These are phyloP conservation scores for Salicornia ramosissima DNA, from an alignment of 148 eudicot species.

Conservation along the genomic window DNA sequence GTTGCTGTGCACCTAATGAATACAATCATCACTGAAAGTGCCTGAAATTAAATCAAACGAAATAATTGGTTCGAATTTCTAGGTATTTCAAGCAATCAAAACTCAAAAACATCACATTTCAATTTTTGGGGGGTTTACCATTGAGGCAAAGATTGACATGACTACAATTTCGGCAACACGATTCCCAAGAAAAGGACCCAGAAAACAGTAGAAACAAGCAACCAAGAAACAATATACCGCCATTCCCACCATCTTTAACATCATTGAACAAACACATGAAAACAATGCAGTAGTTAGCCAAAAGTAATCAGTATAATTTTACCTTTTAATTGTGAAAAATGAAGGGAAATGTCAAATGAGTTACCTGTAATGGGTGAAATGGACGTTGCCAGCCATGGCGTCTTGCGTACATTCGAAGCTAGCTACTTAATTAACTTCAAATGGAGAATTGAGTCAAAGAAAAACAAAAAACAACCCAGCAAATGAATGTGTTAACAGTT, in stretches of 20 bases:
- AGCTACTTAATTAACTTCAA: background rate
- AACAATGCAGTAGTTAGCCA: background rate
- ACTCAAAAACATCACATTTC: too few relatives aligned
- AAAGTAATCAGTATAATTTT: background rate
- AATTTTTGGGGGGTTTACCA: conserved; percentile 33
- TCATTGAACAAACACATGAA: background rate
- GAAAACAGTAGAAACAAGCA: conserved; percentile 63
- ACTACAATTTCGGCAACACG: conserved; percentile 53
- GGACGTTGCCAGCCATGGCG: conserved; percentile 97
- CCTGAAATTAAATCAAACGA: conserved; percentile 39
- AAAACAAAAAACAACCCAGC: background rate
- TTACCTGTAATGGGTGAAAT: conserved; percentile 86
- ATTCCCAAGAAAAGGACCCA: conserved; percentile 72
- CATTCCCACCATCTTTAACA: conserved; percentile 75
- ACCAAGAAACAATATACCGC: conserved; percentile 54
- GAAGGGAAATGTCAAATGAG: background rate
- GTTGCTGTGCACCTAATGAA: conserved; percentile 70
- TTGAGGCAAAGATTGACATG: conserved; percentile 45
- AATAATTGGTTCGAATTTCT: background rate
- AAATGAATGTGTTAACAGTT: too few relatives aligned
- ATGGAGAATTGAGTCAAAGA: background rate
- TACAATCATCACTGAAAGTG: conserved; percentile 48
- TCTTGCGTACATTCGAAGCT: conserved; percentile 26
- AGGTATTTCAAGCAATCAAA: too few relatives aligned
- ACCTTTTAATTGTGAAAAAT: too few relatives aligned